Conservation (phyloP, 2,329 filamentous ascomycete species). For the Colletotrichum tropicale region DNA sequence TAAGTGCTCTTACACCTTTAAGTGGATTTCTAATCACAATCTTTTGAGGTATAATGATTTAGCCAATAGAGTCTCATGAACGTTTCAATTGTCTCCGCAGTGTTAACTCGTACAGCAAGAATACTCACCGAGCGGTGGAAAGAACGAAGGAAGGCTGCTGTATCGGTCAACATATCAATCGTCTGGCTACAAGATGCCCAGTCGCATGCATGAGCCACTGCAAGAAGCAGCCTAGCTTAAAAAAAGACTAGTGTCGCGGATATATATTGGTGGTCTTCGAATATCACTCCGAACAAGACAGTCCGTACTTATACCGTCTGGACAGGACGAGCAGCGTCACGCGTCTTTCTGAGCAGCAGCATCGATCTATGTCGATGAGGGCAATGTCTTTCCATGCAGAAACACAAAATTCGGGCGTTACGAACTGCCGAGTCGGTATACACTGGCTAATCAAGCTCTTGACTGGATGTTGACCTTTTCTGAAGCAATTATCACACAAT, state of each 20-base stretch:
- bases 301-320: not conserved
- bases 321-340: not conserved
- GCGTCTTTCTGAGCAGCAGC: too few species aligned
- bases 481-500: not conserved
- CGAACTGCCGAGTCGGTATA: too few species aligned
- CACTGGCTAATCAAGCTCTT: not conserved
- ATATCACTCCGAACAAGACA: fast-evolving
- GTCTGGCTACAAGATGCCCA: fast-evolving
- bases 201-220: fast-evolving
- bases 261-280: not conserved
- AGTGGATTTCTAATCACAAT: not conserved
- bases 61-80: not conserved
- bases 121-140: not conserved
- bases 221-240: too few species aligned
- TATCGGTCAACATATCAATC: not conserved
- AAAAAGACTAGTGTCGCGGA: too few species aligned
- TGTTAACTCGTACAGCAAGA: fast-evolving
- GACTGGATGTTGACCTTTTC: not conserved
- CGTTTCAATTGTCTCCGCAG: not conserved
- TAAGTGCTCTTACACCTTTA: fast-evolving
- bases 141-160: not conserved
- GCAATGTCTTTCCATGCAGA: too few species aligned
- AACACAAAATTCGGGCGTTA: too few species aligned
- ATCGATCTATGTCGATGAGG: fast-evolving
- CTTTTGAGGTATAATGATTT: fast-evolving